Base-by-base conservation (phyloP, 345 rosid genomes). In the Corchorus olitorius region DNA sequence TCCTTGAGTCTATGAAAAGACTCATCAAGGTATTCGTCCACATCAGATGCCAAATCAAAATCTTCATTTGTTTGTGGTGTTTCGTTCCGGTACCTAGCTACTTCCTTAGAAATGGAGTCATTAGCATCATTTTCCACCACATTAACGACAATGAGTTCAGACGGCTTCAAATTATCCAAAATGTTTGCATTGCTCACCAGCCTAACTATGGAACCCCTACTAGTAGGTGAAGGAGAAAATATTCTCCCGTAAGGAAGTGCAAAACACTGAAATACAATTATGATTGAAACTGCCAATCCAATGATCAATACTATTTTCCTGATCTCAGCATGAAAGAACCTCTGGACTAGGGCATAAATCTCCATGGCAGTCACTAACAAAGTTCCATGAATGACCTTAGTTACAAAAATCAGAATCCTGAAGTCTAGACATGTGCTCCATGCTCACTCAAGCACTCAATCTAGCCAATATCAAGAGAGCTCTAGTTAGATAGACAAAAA, bases 251-350 rank as follows among this genome's bases (percentile, higher is more conserved):
- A 76, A 3, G 87, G 81, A 75, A 89, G 78, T 20, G 78, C 82
- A 19, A 68, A 84, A 81, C 81, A 81, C 81, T 85, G 93, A 50
- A 86, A 81, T 56, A 87, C 22, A 58, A 86, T 77, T 45, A 82
- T 56, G 62, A 81, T 74, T 56, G 83, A 72, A 65, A 89, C 76
- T 17, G 71, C 85, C 54, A 84, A 48, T 17, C 82, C 73, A n/a
- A 84, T 64, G 22, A 89, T 64, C 34, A 82, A 60, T 74, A 89
- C 74, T 79, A 87, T 66, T 77, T 88, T 90, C 72, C 93, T 64
- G 66, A 85, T 81, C 68, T 79, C 85, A n/a, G 79, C 82, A 39
- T 60, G 84, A 67, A 79, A 81, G 33, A 82, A 65, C 65, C 86
- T 81, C 73, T 52, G 82, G 55, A 78, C 56, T 54, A 60, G 35